Evolutionary conservation across 768 basidiomycete genomes (phyloP).

Genomic region (Imleria badia): DNA sequence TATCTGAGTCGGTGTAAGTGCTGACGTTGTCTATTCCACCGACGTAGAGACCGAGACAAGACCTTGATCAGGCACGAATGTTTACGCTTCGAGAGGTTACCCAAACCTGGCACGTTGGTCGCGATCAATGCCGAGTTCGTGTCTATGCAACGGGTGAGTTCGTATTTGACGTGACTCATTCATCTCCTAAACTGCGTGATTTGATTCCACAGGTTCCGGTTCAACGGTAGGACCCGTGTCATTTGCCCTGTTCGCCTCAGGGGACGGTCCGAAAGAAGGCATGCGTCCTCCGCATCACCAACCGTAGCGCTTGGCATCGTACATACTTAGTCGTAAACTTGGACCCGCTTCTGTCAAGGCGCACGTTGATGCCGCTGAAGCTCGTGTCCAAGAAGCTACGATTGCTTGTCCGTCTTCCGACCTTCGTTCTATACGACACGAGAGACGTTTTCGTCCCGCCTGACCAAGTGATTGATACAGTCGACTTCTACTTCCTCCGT

Average conservation of each 20-base stretch:
- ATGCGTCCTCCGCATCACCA: conserved; percentile 27
- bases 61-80: conserved; percentile 75
- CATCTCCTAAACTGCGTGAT: neutral
- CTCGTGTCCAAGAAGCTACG: conserved; percentile 98
- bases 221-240: conserved; percentile 92
- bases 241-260: conserved; percentile 89
- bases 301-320: neutral
- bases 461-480: conserved; percentile 94
- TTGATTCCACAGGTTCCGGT: conserved; percentile 61
- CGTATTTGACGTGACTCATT: neutral
- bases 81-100: conserved; percentile 71
- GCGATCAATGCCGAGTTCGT: conserved; percentile 99
- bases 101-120: conserved; percentile 81
- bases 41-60: conserved; percentile 69
- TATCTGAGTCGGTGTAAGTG: conserved; percentile 76
- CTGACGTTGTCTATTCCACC: neutral
- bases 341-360: conserved; percentile 75
- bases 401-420: conserved; percentile 67
- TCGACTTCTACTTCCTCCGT: conserved; percentile 90
- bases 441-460: conserved; percentile 95
- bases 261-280: conserved; percentile 88
- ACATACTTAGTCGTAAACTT: conserved; percentile 87
- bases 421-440: conserved; percentile 15
- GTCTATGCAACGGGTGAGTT: conserved; percentile 82
- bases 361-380: conserved; percentile 93